Conservation (phyloP, 2,329 filamentous ascomycete genomes). For the Alternaria solani region DNA sequence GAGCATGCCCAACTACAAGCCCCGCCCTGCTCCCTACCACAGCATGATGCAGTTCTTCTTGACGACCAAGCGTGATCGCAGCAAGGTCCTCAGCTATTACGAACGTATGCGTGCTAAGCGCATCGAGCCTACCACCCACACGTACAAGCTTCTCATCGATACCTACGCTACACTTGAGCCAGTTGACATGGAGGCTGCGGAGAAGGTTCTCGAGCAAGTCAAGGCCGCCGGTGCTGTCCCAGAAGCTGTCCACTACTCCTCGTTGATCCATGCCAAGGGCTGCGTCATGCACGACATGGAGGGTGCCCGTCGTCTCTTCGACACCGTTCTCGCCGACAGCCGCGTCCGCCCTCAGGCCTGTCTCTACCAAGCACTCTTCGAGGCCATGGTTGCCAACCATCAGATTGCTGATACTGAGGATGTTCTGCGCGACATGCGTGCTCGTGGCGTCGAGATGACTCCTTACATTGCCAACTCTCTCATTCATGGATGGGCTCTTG, state of each 20-base stretch:
- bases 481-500: conserved; percentile 93
- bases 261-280: conserved; percentile 93
- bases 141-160: conserved; percentile 96
- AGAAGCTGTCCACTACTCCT: conserved; percentile 94
- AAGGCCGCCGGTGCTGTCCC: conserved; percentile 75
- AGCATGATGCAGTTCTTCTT: conserved; percentile 99
- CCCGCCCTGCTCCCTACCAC: conserved; percentile 95
- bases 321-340: conserved; percentile 74
- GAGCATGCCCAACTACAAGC: conserved; percentile 98
- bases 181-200: conserved; percentile 85
- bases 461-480: conserved; percentile 98
- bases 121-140: conserved; percentile 92
- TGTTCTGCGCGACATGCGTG: conserved; percentile 78
- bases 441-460: conserved; percentile 80
- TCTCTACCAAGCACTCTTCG: conserved; percentile 95
- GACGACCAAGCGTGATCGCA: conserved; percentile 93
- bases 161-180: conserved; percentile 94
- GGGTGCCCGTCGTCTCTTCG: conserved; percentile 82
- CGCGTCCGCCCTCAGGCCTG: conserved; percentile 79
- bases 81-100: conserved; percentile 93
- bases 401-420: conserved; percentile 74
- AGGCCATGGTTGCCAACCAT: conserved; percentile 96
- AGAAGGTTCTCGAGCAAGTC: conserved; percentile 82
- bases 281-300: conserved; percentile 92
- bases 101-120: conserved; percentile 88